Conservation (phyloP, 495 filamentous ascomycete genomes). For the Penicillium longicatenatum region DNA sequence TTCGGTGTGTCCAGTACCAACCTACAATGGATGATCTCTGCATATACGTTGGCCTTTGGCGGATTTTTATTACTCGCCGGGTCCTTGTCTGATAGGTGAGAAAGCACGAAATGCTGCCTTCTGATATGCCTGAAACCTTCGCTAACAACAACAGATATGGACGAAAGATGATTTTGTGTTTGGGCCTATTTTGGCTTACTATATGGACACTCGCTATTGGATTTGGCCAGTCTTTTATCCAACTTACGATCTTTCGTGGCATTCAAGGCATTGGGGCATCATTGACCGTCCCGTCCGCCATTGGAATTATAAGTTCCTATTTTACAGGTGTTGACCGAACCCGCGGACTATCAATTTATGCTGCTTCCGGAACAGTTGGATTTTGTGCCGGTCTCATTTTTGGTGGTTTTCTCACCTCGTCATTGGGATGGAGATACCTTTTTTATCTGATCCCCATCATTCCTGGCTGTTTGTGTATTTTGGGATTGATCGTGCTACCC, state of each 20-base stretch:
- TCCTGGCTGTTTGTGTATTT: conserved; percentile 28
- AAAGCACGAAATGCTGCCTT: not conserved
- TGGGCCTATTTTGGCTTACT: conserved; percentile 37
- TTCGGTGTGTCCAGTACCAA: conserved; percentile 36
- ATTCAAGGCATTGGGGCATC: conserved; percentile 41
- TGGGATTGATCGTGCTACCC: conserved; percentile 39
- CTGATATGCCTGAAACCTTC: not conserved
- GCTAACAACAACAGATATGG: conserved; percentile 29
- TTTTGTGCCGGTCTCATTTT: conserved; percentile 41
- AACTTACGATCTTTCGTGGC: conserved; percentile 38
- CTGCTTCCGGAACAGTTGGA: conserved; percentile 37
- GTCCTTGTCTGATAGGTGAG: conserved; percentile 39
- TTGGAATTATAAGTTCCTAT: conserved; percentile 43
- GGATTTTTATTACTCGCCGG: conserved; percentile 38
- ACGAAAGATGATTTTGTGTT: conserved; percentile 35
- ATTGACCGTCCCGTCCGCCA: conserved; percentile 40
- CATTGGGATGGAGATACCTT: conserved; percentile 41
- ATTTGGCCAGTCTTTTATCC: conserved; percentile 39
- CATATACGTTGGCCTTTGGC: conserved; percentile 41
- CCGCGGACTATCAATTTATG: conserved; percentile 38
- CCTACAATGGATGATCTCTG: conserved; percentile 44
- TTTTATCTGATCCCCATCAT: conserved; percentile 40
- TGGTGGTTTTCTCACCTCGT: conserved; percentile 40
- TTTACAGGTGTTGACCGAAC: conserved; percentile 39
- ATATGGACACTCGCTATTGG: conserved; percentile 41